phyloP scores from a whole-genome alignment of 2,329 filamentous ascomycete species.

The Pezicula carpinea region DNA sequence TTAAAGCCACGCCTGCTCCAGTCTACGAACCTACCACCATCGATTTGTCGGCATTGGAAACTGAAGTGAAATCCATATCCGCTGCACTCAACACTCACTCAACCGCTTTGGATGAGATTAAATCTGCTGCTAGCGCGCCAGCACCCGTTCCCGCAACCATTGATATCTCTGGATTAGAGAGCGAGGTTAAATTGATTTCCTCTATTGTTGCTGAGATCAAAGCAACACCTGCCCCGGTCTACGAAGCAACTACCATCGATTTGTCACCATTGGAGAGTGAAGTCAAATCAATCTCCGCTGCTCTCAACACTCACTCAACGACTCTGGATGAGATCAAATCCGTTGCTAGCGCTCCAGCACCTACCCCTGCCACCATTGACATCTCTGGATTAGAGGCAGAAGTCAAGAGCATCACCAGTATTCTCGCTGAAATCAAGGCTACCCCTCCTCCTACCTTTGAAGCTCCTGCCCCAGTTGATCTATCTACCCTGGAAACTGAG shows the following conservation, averaged over 20 bases:
- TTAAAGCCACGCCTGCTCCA: conserved; percentile 6
- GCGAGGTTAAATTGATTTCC: conserved; percentile 9
- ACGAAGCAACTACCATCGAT: conserved; percentile 8
- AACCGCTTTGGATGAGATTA: conserved; percentile 15
- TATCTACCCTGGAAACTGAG: conserved; percentile 10
- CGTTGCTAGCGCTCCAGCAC: conserved; percentile 5
- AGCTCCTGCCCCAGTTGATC: conserved; percentile 4
- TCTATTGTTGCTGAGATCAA: conserved; percentile 16
- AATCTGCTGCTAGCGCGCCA: conserved; percentile 12
- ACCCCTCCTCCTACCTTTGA: neutral
- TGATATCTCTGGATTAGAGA: conserved; percentile 15
- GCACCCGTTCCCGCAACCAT: conserved; percentile 12
- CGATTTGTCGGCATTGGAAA: conserved; percentile 1
- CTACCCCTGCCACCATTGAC: conserved; percentile 1
- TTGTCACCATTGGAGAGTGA: conserved; percentile 11
- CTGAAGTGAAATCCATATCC: conserved; percentile 8
- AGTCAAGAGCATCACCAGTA: conserved; percentile 1
- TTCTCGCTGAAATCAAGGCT: conserved; percentile 3
- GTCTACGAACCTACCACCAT: neutral
- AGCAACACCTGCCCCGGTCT: conserved; percentile 1
- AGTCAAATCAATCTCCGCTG: conserved; percentile 12
- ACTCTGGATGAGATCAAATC: conserved; percentile 13
- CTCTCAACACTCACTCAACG: conserved; percentile 13
- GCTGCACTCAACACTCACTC: conserved; percentile 9
- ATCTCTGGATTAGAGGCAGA: neutral